phyloP scores from a whole-genome alignment of 2,329 filamentous ascomycete species.

The Exophiala viscosa region DNA sequence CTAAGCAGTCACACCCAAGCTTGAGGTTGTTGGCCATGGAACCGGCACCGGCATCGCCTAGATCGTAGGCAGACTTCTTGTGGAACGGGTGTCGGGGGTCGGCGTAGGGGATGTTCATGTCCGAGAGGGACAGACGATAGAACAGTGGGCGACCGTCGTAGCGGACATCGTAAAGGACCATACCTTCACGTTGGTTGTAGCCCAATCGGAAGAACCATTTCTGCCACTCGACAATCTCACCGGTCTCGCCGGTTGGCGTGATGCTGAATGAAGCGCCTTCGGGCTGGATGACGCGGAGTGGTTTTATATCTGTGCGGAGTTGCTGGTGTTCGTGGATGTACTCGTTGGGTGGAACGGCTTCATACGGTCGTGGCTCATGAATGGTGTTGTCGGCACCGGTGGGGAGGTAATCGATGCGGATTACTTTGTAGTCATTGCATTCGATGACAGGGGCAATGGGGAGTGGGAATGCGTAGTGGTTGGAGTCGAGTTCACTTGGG shows the following conservation, averaged over 20 bases:
- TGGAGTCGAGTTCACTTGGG: slow-evolving; percentile 58
- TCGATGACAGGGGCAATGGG: slow-evolving; percentile 66
- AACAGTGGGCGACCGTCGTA: slow-evolving; percentile 64
- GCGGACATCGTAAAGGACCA: slow-evolving; percentile 64
- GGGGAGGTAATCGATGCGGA: slow-evolving; percentile 66
- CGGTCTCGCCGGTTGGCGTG: slow-evolving; percentile 49
- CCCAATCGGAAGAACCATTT: slow-evolving; percentile 62
- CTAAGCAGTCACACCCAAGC: slow-evolving; percentile 67
- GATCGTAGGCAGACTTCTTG: slow-evolving; percentile 67
- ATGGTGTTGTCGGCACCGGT: slow-evolving; percentile 60
- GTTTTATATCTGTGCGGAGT: slow-evolving; percentile 60
- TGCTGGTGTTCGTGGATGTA: slow-evolving; percentile 63
- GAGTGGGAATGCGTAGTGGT: slow-evolving; percentile 66
- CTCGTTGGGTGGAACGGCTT: slow-evolving; percentile 53
- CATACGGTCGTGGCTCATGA: slow-evolving; percentile 31
- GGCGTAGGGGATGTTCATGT: slow-evolving; percentile 61
- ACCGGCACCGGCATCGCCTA: slow-evolving; percentile 64
- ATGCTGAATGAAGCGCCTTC: slow-evolving; percentile 61
- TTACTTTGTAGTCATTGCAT: slow-evolving; percentile 58
- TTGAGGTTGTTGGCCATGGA: slow-evolving; percentile 67
- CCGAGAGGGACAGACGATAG: slow-evolving; percentile 62
- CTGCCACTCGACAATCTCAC: slow-evolving; percentile 60
- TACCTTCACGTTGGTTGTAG: slow-evolving; percentile 62
- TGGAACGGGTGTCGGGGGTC: slow-evolving; percentile 66
- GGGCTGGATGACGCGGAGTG: slow-evolving; percentile 61